These are phyloP conservation scores for Collybia sordida DNA, from an alignment of 768 basidiomycete genomes.

Conservation along the genomic window DNA sequence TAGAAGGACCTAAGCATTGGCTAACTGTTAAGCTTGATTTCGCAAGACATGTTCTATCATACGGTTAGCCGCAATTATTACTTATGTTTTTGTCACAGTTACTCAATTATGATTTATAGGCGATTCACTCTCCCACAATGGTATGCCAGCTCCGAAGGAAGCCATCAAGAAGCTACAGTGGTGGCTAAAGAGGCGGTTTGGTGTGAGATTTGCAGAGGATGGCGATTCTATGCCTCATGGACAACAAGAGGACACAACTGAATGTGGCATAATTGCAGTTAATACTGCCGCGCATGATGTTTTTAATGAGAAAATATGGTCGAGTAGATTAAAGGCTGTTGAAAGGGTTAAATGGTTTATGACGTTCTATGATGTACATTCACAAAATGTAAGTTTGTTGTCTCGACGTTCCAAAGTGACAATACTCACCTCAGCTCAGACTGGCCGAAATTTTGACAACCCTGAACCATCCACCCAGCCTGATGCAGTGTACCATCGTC, in stretches of 20 bases:
- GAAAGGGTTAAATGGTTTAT: slow-evolving; percentile 6
- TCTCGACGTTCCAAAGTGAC: not conserved
- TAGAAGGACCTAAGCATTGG: not conserved
- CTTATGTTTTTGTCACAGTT: no score
- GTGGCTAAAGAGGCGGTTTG: slow-evolving; percentile 5
- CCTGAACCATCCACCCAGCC: no score
- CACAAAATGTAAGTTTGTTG: not conserved
- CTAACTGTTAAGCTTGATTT: not conserved
- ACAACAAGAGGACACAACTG: slow-evolving; percentile 3
- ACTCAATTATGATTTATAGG: not conserved
- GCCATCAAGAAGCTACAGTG: slow-evolving; percentile 4
- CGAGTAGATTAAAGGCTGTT: not conserved
- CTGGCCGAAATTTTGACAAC: not conserved
- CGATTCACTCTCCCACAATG: slow-evolving; percentile 4
- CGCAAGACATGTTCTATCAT: not conserved
- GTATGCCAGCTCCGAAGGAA: slow-evolving; percentile 3
- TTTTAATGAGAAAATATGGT: slow-evolving; percentile 6
- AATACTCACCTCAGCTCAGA: not conserved
- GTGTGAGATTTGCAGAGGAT: not conserved
- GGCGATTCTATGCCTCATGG: slow-evolving; percentile 7
- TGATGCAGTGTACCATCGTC: no score
- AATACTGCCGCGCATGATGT: slow-evolving; percentile 5
- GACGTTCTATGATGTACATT: not conserved
- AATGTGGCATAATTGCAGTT: slow-evolving; percentile 6
- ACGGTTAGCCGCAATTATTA: not conserved